Evolutionary conservation across 441 rosid species (phyloP), one percentile per base, ranked within the genome.

Genomic region (Jatropha multifida): DNA sequence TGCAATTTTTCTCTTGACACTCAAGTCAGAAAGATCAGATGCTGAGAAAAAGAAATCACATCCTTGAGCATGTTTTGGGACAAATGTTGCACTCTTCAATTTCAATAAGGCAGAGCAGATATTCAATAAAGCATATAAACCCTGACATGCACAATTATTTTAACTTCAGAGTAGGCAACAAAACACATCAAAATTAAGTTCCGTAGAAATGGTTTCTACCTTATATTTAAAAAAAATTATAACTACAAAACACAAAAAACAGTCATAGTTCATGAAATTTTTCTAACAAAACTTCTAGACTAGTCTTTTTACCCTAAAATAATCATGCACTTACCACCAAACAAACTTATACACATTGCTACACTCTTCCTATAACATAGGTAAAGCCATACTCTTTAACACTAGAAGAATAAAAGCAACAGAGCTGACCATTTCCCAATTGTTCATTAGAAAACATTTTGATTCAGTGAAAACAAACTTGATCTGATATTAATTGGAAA

Each of bases 11-110:
- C 18, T 37, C 63, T 74, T 1, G 60, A 64, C 49, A 78, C 74
- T 84, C 80, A 62, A 72, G 72, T 71, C 49, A 82, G 48, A 81
- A 80, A 79, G 58, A 54, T 66, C 78, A 61, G 67, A 76, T 44
- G 73, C 73, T 71, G 65, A 75, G 70, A 64, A 65, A 70, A 79
- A 77, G 65, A 40, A 60, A 65, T 71, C 78, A 71, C 76, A 72
- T 65, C 74, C 79, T 76, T 41, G 20, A 80, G 79, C 75, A 76
- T 69, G 72, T 52, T 69, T 49, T 64, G 80, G 68, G 71, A 70
- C 56, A 69, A 64, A 77, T 56, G 74, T 42, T 59, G 75, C 75
- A 77, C 58, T 82, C 81, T 77, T 73, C 77, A 60, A 73, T 76
- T 80, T 62, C 65, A 72, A 49, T 55, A 69, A 63, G 49, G 55